These are phyloP conservation scores for Onygenales sp. DNA, from an alignment of 2,329 filamentous ascomycete genomes.

Conservation along the genomic window DNA sequence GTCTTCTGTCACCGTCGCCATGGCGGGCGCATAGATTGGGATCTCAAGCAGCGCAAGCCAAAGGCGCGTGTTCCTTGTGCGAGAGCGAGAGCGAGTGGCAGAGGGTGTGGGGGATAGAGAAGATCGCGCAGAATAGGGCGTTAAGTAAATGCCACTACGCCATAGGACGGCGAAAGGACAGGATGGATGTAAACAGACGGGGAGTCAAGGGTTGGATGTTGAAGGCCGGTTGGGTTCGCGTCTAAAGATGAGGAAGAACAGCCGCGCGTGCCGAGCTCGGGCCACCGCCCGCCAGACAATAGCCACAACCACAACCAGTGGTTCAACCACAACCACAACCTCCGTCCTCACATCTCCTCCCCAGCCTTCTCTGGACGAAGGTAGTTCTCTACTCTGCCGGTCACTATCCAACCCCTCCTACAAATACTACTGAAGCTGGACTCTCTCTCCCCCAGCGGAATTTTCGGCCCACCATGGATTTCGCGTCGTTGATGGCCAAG, in stretches of 20 bases:
- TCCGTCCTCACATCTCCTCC: not conserved
- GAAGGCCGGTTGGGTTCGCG: too few species aligned
- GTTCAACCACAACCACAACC: not conserved
- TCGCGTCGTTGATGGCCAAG: slow-evolving; percentile 84
- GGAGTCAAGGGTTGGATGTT: too few species aligned
- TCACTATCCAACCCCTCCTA: not conserved
- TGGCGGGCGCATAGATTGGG: slow-evolving; percentile 2
- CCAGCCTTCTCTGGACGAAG: not conserved
- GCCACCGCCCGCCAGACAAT: not conserved
- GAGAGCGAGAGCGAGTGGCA: too few species aligned
- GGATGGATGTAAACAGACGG: too few species aligned
- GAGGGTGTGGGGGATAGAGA: too few species aligned
- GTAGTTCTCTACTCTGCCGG: not conserved
- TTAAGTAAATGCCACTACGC: too few species aligned
- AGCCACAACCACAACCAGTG: not conserved
- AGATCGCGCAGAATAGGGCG: too few species aligned
- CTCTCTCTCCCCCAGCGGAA: not conserved
- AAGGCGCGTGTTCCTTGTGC: not conserved
- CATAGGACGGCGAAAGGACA: too few species aligned
- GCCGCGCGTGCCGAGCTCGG: too few species aligned
- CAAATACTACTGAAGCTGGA: not conserved
- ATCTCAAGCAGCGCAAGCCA: too few species aligned
- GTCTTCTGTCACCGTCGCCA: not conserved
- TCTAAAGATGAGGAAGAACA: too few species aligned
- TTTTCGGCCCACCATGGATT: slow-evolving; percentile 60